Evolutionary conservation across 805 yeast species (phyloP).

Genomic region (Lachancea lanzarotensis): DNA sequence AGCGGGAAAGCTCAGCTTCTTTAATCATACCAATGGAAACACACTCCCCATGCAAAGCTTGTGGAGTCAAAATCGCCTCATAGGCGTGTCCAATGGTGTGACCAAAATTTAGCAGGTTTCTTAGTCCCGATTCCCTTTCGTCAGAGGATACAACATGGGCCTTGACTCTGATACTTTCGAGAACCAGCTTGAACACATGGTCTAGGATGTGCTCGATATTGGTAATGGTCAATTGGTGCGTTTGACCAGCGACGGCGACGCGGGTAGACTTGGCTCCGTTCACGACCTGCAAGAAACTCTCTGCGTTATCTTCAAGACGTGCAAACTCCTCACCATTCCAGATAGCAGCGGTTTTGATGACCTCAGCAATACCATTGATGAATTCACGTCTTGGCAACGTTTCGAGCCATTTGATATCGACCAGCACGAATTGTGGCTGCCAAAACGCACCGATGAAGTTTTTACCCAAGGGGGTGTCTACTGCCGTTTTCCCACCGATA

Average conservation of each 20-base stretch:
- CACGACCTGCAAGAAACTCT: slow-evolving; percentile 62
- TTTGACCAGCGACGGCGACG: slow-evolving; percentile 14
- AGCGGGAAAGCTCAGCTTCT: slow-evolving; percentile 94
- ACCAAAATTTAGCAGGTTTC: slow-evolving; percentile 91
- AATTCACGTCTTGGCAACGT: slow-evolving; percentile 91
- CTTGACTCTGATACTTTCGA: slow-evolving; percentile 82
- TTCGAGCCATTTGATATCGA: slow-evolving; percentile 78
- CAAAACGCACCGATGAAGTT: slow-evolving; percentile 95
- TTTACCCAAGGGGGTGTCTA: slow-evolving; percentile 93
- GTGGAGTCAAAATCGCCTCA: slow-evolving; percentile 95
- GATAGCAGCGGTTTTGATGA: slow-evolving; percentile 94
- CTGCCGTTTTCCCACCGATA: slow-evolving; percentile 97
- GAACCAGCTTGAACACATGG: slow-evolving; percentile 69
- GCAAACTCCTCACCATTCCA: slow-evolving; percentile 90
- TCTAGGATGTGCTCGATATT: slow-evolving; percentile 65
- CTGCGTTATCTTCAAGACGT: slow-evolving; percentile 73
- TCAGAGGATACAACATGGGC: slow-evolving; percentile 91
- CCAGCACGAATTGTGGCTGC: slow-evolving; percentile 87
- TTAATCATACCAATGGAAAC: slow-evolving; percentile 94
- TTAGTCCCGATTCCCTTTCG: slow-evolving; percentile 90
- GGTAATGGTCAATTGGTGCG: slow-evolving; percentile 43
- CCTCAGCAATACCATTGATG: slow-evolving; percentile 98
- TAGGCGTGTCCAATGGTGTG: slow-evolving; percentile 97
- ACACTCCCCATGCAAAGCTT: slow-evolving; percentile 96
- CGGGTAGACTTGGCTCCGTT: slow-evolving; percentile 28